Evolutionary conservation across 2,329 filamentous ascomycete genomes (phyloP), one percentile per base, ranked within the genome.

Genomic region (Lecanicillium sp.): DNA sequence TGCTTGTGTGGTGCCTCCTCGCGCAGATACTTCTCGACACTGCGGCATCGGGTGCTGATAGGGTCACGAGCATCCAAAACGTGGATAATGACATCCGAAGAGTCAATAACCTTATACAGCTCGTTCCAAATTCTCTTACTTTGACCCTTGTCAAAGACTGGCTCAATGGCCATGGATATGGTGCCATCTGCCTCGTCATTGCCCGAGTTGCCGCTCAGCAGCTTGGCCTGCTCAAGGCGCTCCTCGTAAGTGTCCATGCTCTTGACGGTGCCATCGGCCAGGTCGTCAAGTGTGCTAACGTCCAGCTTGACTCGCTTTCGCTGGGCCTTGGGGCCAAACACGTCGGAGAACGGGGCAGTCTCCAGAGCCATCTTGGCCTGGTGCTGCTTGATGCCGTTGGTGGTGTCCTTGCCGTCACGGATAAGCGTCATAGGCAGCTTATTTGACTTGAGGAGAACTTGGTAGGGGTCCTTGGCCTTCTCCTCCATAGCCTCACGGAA

Each of bases 81-180:
- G 54, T 96, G 92, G n/a, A 98, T 83, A 33, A 98, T 79, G 27
- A 98, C 90, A 61, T 98, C 92, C 9, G 85, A 92, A 3, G 87
- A 94, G 64, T 96, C 90, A 45, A 96, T 92, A 53, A 92, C 88
- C 65, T 94, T 94, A 72, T 92, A 81, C 7, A 97, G 68, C 59
- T 98, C 90, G 64, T 97, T 97, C 89, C 87, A 95, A 50, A 95
- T 95, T 49, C 92, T 77, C 65, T 95, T 95, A 55, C 83, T 90
- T 61, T 95, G 89, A 14, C 92, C 92, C 65, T 97, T 97, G 51
- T 77, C 83, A 64, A 97, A 97, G 43, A 97, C 86, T 29, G 89
- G 81, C 57, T 90, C 86, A 49, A 80, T 74, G n/a, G 84, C 80
- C 52, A 77, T 76, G 6, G 77, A 71, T 12, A 79, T 64, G 33